phyloP scores from a whole-genome alignment of 169 alveolate genomes.

The Cryptosporidium xiaoi region DNA sequence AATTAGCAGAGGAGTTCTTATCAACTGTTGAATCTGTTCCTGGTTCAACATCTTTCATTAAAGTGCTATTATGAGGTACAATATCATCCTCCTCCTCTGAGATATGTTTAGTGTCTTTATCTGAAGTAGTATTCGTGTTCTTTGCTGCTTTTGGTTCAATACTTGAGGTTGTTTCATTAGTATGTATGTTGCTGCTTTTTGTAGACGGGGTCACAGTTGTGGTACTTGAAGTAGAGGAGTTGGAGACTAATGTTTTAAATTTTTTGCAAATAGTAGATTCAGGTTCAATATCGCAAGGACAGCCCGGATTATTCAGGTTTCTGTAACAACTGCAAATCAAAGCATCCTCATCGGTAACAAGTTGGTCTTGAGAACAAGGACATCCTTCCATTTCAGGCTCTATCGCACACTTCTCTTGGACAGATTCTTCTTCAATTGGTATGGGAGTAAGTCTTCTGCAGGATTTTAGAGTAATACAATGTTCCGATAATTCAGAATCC shows the following conservation, averaged over 20 bases:
- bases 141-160: constrained; percentile 1
- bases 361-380: constrained; percentile 66
- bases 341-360: constrained; percentile 67
- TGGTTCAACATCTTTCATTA: constrained; percentile 43
- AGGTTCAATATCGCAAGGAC: constrained; percentile 64
- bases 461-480: constrained; percentile 42
- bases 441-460: constrained; percentile 73
- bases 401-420: constrained; percentile 44
- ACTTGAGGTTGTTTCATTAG: constrained; percentile 1
- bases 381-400: constrained; percentile 66
- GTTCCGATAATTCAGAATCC: constrained; percentile 45
- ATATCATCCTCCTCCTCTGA: constrained; percentile 6
- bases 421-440: constrained; percentile 40
- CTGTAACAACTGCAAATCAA: constrained; percentile 64
- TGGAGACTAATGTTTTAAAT: constrained; percentile 11
- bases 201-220: constrained; percentile 17
- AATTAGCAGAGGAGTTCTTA: not conserved
- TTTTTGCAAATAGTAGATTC: constrained; percentile 40
- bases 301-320: constrained; percentile 64
- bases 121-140: not conserved
- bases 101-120: not conserved
- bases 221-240: constrained; percentile 16
- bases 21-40: not conserved
- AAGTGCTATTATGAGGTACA: constrained; percentile 20
- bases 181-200: not conserved